Percentiles rank a stretch among this genome's conserved stretches.
Evolutionary conservation across 305 asterid genomes (phyloP).

Genomic region (Fraxinus platypoda): DNA sequence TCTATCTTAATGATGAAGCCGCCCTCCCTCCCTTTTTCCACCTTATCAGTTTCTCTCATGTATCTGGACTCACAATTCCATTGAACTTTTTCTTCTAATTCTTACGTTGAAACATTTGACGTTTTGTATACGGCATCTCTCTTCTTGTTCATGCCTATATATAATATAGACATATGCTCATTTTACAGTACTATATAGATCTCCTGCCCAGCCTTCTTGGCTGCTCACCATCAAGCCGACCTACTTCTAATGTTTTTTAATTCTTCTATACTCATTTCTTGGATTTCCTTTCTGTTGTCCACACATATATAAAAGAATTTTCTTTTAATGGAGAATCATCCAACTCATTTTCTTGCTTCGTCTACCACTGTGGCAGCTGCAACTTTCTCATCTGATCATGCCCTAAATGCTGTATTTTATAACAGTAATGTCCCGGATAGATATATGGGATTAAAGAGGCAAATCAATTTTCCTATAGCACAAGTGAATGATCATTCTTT

Average conservation of each 20-base stretch:
- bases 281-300: background rate
- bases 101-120: background rate
- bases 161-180: background rate
- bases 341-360: slow-evolving; percentile 5
- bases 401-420: background rate
- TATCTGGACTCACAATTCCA: slow-evolving; percentile 23
- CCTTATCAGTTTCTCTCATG: slow-evolving; percentile 19
- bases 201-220: background rate
- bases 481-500: background rate
- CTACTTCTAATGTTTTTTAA: too few relatives aligned
- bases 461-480: background rate
- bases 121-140: background rate
- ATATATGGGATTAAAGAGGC: background rate
- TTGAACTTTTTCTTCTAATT: background rate
- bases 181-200: background rate
- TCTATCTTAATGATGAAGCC: slow-evolving; percentile 20
- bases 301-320: background rate
- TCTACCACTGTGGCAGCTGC: background rate
- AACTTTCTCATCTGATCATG: background rate
- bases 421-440: background rate
- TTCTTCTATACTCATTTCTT: background rate
- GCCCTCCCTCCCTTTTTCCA: slow-evolving; percentile 28
- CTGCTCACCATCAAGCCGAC: too few relatives aligned
- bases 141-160: background rate
- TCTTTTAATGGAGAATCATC: slow-evolving; percentile 25